Conservation (phyloP, 345 rosid genomes). For the Crucihimalaya himalaica region DNA sequence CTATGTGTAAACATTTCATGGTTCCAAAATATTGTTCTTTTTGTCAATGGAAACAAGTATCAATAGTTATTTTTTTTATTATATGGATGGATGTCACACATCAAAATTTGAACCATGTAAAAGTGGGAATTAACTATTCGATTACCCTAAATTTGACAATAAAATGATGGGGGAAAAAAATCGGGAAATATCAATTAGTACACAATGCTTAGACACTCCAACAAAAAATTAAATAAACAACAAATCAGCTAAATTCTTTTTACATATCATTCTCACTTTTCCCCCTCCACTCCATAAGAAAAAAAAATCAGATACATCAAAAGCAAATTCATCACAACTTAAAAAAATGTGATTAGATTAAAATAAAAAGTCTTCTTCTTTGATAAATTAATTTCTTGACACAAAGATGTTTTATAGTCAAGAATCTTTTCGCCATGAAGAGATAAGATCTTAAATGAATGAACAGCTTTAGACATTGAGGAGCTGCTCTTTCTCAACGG, state of each 20-base stretch:
- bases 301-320: conserved; percentile 33
- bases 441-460: conserved; percentile 16
- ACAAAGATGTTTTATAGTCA: conserved; percentile 36
- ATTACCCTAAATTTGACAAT: conserved; percentile 6
- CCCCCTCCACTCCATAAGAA: conserved; percentile 30
- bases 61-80: neutral
- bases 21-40: conserved; percentile 30
- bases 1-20: conserved; percentile 20
- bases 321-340: conserved; percentile 43
- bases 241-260: conserved; percentile 43
- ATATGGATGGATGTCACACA: neutral
- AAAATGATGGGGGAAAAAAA: neutral
- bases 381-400: conserved; percentile 34
- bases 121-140: conserved; percentile 10
- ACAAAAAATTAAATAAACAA: conserved; percentile 30
- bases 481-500: conserved; percentile 40
- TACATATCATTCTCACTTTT: conserved; percentile 31
- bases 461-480: conserved; percentile 36
- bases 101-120: conserved; percentile 14
- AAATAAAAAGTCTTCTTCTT: conserved; percentile 23
- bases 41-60: conserved; percentile 11
- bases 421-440: conserved; percentile 22
- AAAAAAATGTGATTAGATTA: conserved; percentile 33
- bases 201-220: conserved; percentile 42
- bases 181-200: conserved; percentile 29